Base-by-base conservation (phyloP, 2,329 filamentous ascomycete genomes). In the Fusarium sp. region DNA sequence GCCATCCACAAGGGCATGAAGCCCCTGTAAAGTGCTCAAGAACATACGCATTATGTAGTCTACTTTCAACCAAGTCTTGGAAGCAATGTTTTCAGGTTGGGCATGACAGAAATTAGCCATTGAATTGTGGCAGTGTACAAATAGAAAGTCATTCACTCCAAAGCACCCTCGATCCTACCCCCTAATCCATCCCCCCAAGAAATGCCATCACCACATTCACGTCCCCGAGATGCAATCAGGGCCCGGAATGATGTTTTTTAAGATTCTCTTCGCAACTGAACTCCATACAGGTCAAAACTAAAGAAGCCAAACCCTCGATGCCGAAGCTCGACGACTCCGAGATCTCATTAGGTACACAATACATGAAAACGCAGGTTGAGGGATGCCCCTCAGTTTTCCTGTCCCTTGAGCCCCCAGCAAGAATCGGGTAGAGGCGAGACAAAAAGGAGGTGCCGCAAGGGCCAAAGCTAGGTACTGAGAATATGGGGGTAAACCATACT, bases 1-100 rank as follows among this genome's bases (percentile, higher is more conserved):
- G 95, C 95, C 63, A 97, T 99, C 74, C 97, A 99, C 82, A 98
- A 95, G 87, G 97, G 96, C 10, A 93, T 99, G 79, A 99, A 99
- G 87, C 95, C 90, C 7, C 70, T 89, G 58, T 83, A 70, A 76
- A 40, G 22, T 40, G 43, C 30, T 38, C 35, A 35, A 25, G 66
- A 54, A n/a, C 63, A 66, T 66, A 70, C 45, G 54, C 65, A 70
- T 54, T 58, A 61, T 79, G 75, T 77, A 79, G 70, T 72, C 67
- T 73, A 76, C 65, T 69, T 72, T 68, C 72, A 72, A 72, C 69
- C 25, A 37, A 25, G 40, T 56, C 52, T 66, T 54, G 38, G 54
- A 38, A 47, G 22, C 40, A 62, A 50, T 62, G 25, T 25, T 43
- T 57, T 74, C 57, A 71, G 54, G 72, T 56, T 50, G 57, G 62